phyloP scores from a whole-genome alignment of 2,329 filamentous ascomycete species.

The Tothia fuscella region DNA sequence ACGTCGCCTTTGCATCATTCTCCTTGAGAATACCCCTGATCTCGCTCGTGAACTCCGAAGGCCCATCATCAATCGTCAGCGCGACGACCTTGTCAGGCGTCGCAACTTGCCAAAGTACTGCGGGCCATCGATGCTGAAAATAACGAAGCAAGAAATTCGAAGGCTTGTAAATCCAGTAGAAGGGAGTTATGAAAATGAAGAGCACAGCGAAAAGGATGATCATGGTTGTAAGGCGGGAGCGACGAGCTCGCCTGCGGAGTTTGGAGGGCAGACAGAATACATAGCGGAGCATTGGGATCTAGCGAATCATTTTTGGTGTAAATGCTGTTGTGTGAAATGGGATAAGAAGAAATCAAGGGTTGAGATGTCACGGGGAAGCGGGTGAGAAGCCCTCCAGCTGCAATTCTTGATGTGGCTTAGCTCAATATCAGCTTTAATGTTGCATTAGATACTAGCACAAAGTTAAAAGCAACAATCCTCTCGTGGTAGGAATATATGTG shows the following conservation, averaged over 20 bases:
- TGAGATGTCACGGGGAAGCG: too few relatives aligned
- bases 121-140: constrained; percentile 60
- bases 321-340: too few relatives aligned
- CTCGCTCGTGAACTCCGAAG: constrained; percentile 56
- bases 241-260: constrained; percentile 23
- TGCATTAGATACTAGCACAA: too few relatives aligned
- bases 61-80: constrained; percentile 78
- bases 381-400: too few relatives aligned
- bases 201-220: constrained; percentile 16
- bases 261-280: constrained; percentile 25
- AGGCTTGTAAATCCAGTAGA: constrained; percentile 73
- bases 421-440: too few relatives aligned
- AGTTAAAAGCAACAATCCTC: too few relatives aligned
- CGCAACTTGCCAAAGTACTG: constrained; percentile 63
- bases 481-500: too few relatives aligned
- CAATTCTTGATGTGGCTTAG: too few relatives aligned
- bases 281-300: constrained; percentile 15
- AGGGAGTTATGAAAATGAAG: constrained; percentile 21
- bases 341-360: too few relatives aligned
- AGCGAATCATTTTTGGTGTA: background rate
- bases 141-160: constrained; percentile 58
- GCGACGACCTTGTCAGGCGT: constrained; percentile 56
- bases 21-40: constrained; percentile 56
- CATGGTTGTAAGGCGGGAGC: constrained; percentile 26
- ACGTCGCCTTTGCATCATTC: constrained; percentile 63